phyloP scores from a whole-genome alignment of 2,329 filamentous ascomycete genomes.

The Tolypocladium amazonense region DNA sequence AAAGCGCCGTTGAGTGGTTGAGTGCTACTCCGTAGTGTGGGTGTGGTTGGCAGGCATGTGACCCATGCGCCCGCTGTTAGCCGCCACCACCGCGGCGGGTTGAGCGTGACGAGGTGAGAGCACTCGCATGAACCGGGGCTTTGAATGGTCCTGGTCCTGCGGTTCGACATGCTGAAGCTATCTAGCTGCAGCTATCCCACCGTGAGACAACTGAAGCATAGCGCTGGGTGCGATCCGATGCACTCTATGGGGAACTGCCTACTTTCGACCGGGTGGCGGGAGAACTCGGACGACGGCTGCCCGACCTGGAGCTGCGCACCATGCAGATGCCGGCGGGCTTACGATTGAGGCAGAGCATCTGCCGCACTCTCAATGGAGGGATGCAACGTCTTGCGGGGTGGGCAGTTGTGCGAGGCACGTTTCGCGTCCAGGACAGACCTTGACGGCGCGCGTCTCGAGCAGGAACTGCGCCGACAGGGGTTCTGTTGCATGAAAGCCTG shows the following conservation, averaged over 20 bases:
- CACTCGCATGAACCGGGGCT: not conserved
- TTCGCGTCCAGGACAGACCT: not conserved
- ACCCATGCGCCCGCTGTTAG: not conserved
- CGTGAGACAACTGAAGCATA: not conserved
- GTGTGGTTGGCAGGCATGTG: not conserved
- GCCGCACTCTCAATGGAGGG: not conserved
- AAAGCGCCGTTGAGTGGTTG: not conserved
- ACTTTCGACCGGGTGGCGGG: not conserved
- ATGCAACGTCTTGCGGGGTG: not conserved
- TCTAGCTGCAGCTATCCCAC: not conserved
- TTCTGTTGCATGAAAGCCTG: not conserved
- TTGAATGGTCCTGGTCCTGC: not conserved
- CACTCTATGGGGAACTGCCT: not conserved
- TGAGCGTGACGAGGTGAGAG: not conserved
- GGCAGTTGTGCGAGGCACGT: not conserved
- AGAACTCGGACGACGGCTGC: not conserved
- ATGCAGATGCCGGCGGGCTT: not conserved
- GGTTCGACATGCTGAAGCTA: not conserved
- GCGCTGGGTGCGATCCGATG: not conserved
- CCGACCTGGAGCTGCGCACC: not conserved
- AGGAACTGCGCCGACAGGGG: not conserved
- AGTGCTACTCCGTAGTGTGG: no score
- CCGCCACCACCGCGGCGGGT: not conserved
- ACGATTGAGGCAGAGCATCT: not conserved
- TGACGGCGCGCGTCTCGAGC: not conserved